A percentile compares a stretch with the other conserved stretches of the same genome.
Conservation (phyloP, 768 basidiomycete species). For the Cantharellus anzutake region DNA sequence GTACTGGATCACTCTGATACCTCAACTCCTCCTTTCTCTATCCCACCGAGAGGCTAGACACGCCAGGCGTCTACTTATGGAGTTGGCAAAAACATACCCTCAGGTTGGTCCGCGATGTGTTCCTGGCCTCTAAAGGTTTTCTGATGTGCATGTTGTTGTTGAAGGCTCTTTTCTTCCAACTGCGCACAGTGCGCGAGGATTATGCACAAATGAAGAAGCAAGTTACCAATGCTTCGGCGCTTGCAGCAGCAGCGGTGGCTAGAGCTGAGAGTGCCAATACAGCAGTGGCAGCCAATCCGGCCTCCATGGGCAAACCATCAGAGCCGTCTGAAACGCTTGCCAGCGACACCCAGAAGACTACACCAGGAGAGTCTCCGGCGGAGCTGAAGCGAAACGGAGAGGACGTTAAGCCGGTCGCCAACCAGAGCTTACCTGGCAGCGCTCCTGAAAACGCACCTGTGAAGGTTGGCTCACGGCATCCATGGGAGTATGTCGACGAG, state of each 20-base stretch:
- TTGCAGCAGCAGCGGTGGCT: background rate
- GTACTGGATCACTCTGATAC: conserved; percentile 98
- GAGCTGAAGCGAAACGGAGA: background rate
- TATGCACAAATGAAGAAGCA: conserved; percentile 15
- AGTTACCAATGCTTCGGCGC: background rate
- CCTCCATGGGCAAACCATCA: background rate
- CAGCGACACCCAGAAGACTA: background rate
- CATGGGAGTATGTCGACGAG: conserved; percentile 86
- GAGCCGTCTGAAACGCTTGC: background rate
- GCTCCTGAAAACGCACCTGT: conserved; percentile 1
- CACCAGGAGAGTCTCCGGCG: background rate
- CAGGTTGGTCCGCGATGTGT: conserved; percentile 38
- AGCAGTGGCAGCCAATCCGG: conserved; percentile 1
- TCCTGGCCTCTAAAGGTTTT: background rate
- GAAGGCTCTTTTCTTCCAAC: conserved; percentile 86
- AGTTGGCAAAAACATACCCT: conserved; percentile 78
- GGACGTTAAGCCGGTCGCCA: background rate
- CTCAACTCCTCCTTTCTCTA: conserved; percentile 78
- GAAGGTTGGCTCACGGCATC: conserved; percentile 25
- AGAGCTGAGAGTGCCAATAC: background rate
- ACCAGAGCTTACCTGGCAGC: background rate
- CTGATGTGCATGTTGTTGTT: background rate
- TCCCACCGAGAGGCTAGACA: conserved; percentile 86
- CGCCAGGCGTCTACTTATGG: conserved; percentile 72
- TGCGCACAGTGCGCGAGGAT: conserved; percentile 71